Conservation (phyloP, 805 yeast genomes). For the Ogataea trehalophila region DNA sequence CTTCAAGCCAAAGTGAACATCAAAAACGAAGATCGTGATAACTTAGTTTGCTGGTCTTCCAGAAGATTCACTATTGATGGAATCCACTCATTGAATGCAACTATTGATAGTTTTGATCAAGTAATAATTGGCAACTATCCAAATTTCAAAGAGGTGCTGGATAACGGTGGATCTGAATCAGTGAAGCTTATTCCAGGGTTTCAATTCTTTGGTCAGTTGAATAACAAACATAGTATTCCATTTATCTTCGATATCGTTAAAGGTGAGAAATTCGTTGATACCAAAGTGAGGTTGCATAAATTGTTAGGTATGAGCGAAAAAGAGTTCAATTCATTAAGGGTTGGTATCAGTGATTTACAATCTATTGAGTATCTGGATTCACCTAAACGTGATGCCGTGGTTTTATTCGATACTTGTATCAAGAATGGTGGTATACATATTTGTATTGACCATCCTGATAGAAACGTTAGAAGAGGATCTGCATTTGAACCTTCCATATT, state of each 20-base stretch:
- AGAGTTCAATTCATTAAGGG: slow-evolving; percentile 70
- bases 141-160: slow-evolving; percentile 20
- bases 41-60: slow-evolving; percentile 56
- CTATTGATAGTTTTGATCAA: slow-evolving; percentile 37
- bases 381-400: slow-evolving; percentile 48
- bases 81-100: slow-evolving; percentile 29
- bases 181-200: slow-evolving; percentile 56
- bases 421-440: slow-evolving; percentile 32
- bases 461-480: slow-evolving; percentile 52
- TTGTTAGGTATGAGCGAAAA: slow-evolving; percentile 72
- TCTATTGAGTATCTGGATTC: slow-evolving; percentile 37
- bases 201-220: slow-evolving; percentile 71
- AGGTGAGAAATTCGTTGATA: slow-evolving; percentile 57
- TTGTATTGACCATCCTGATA: slow-evolving; percentile 86
- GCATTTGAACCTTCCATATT: slow-evolving; percentile 55
- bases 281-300: slow-evolving; percentile 62
- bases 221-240: slow-evolving; percentile 74
- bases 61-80: slow-evolving; percentile 27
- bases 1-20: slow-evolving; percentile 52
- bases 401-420: slow-evolving; percentile 49
- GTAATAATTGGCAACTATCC: slow-evolving; percentile 47
- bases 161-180: slow-evolving; percentile 10
- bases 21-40: slow-evolving; percentile 40
- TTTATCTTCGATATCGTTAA: slow-evolving; percentile 70
- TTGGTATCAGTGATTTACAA: slow-evolving; percentile 48